Percentiles rank a stretch among this genome's conserved stretches.
These are phyloP conservation scores for Blastocrithidia nonstop DNA, from an alignment of 208 protist species.

Conservation along the genomic window DNA sequence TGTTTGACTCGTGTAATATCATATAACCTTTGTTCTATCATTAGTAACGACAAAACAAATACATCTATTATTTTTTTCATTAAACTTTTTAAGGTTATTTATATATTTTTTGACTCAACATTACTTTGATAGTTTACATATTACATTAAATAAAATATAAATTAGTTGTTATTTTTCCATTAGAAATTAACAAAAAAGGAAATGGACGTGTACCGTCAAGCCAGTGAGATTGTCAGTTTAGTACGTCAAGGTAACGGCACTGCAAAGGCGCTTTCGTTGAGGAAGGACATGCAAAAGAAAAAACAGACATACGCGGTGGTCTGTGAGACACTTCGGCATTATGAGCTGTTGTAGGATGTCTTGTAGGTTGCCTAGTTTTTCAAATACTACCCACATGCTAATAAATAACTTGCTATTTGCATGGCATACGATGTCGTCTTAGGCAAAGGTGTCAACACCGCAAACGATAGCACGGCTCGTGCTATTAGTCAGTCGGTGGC, in stretches of 20 bases:
- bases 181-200: conserved; percentile 2
- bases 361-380: conserved; percentile 69
- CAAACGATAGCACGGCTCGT: conserved; percentile 62
- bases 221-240: conserved; percentile 51
- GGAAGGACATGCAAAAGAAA: conserved; percentile 89
- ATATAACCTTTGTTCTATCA: too few species aligned
- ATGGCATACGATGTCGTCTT: conserved; percentile 81
- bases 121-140: not conserved
- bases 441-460: conserved; percentile 77
- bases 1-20: too few species aligned
- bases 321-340: conserved; percentile 77
- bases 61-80: not conserved
- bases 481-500: conserved; percentile 45
- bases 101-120: not conserved
- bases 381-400: conserved; percentile 64
- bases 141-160: not conserved
- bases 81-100: not conserved
- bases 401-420: conserved; percentile 51
- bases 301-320: conserved; percentile 86
- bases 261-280: conserved; percentile 77
- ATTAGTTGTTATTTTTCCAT: not conserved
- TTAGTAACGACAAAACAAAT: conserved; percentile 1
- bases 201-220: conserved; percentile 87
- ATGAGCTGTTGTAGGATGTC: conserved; percentile 76
- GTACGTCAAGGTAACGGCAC: conserved; percentile 64